Base-by-base conservation (phyloP, 1,139 yeast species). In the Meyerozyma elateridarum region DNA sequence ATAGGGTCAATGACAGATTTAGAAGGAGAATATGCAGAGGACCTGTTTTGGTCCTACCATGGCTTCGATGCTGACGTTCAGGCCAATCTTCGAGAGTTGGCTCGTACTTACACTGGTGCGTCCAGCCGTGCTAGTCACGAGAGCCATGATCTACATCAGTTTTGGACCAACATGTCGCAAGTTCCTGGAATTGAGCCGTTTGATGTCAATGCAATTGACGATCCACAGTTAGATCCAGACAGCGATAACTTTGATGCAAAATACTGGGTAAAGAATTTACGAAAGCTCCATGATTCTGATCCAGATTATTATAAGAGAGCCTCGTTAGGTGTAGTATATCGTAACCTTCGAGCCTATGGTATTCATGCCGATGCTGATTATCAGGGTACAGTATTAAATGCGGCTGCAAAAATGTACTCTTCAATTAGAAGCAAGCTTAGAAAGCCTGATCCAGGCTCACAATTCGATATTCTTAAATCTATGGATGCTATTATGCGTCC, bases 31-130 rank as follows among this genome's bases (percentile, higher is more conserved):
- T 52, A 52, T 29, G 42, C 71, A 54, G 41, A 49, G 52, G 30
- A 64, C 66, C 29, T 63, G 51, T 22, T 45, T 42, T 29, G 41
- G 19, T 70, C n/a, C n/a, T n/a, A 69, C 42, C 51, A 55, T 5
- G 76, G 76, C 1, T 67, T 63, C 39, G 58, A 55, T 35, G 41
- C 40, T 1, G 30, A 39, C 2, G 52, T 60, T 4, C 59, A 56
- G 18, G 36, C 46, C 4, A 39, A 58, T 29, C 54, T 79, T 75
- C 40, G 76, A 64, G 62, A 78, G 64, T 27, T 84, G 65, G 94
- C 93, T 44, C 64, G 57, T 69, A 76, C 37, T 64, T 71, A 57
- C 58, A 62, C 73, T 19, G 46, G 48, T 31, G 37, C 41, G 18
- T 42, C 54, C 5, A 28, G 41, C n/a, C n/a, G n/a, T n/a, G n/a